These are phyloP conservation scores for Microsporum audouinii DNA, from an alignment of 2,329 filamentous ascomycete genomes.

Conservation along the genomic window DNA sequence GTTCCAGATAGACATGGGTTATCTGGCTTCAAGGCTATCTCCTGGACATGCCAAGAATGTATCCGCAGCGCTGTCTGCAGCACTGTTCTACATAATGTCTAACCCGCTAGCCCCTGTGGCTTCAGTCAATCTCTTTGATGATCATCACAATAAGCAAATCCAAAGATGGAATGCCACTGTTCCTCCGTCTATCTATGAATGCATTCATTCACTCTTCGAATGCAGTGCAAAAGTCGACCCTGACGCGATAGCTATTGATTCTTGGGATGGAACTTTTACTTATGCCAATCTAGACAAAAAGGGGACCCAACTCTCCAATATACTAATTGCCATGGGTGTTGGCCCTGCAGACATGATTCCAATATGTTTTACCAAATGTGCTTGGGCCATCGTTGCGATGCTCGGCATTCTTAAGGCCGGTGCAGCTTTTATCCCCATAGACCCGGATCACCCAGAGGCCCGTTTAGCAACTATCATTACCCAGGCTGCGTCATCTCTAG, in stretches of 20 bases:
- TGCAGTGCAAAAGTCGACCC: background rate
- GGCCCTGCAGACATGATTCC: slow-evolving; percentile 7
- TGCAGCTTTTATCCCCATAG: slow-evolving; percentile 10
- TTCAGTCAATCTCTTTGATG: background rate
- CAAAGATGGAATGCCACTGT: slow-evolving; percentile 18
- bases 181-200: slow-evolving; percentile 10
- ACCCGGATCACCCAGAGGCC: slow-evolving; percentile 5
- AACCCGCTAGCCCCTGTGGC: too few relatives aligned
- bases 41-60: background rate
- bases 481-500: background rate
- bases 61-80: background rate
- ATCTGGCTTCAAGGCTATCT: background rate
- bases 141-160: slow-evolving; percentile 3
- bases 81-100: background rate
- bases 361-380: slow-evolving; percentile 12
- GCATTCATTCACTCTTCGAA: background rate
- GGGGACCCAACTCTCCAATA: slow-evolving; percentile 6
- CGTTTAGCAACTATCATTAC: slow-evolving; percentile 5
- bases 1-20: background rate
- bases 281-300: slow-evolving; percentile 14
- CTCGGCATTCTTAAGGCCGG: slow-evolving; percentile 13
- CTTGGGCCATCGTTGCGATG: slow-evolving; percentile 9
- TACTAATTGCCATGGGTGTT: slow-evolving; percentile 25
- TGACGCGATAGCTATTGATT: slow-evolving; percentile 13
- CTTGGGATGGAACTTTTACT: slow-evolving; percentile 15